Conservation (phyloP, 2,329 filamentous ascomycete genomes). For the Clonostachys rhizophaga region DNA sequence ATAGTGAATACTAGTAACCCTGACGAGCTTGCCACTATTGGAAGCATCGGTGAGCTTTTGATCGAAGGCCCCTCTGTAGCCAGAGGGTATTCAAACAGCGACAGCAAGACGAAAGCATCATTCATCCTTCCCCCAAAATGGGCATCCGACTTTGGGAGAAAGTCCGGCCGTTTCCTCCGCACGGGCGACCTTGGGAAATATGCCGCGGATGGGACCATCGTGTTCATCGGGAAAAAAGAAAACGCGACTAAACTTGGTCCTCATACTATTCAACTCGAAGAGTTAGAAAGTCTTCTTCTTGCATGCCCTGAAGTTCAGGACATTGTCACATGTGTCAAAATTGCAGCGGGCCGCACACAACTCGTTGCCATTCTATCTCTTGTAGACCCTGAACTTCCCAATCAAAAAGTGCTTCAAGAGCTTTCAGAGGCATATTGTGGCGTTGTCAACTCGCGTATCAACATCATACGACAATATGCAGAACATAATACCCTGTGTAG, state of each 20-base stretch:
- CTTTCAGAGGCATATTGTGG: background rate
- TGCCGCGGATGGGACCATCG: constrained; percentile 22
- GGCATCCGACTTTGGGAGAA: too few species aligned
- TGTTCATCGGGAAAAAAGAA: constrained; percentile 41
- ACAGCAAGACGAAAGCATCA: background rate
- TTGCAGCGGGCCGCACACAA: background rate
- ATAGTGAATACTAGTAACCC: constrained; percentile 5
- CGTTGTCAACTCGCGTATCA: too few species aligned
- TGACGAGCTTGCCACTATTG: background rate
- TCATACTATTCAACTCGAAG: constrained; percentile 37
- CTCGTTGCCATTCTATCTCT: background rate
- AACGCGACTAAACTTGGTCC: constrained; percentile 49
- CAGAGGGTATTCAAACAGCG: background rate
- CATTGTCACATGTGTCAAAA: background rate
- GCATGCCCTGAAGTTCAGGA: background rate
- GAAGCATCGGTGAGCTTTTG: constrained; percentile 1
- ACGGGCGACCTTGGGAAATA: constrained; percentile 40
- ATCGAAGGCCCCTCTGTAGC: background rate
- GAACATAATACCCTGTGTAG: too few species aligned
- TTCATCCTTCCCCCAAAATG: constrained; percentile 1
- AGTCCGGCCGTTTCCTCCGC: constrained; percentile 23
- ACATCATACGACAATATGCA: too few species aligned
- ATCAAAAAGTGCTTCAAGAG: background rate
- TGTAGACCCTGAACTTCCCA: background rate
- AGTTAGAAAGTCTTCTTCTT: constrained; percentile 4